Base-by-base conservation (phyloP, 2,329 filamentous ascomycete genomes). In the Colletotrichum sidae region DNA sequence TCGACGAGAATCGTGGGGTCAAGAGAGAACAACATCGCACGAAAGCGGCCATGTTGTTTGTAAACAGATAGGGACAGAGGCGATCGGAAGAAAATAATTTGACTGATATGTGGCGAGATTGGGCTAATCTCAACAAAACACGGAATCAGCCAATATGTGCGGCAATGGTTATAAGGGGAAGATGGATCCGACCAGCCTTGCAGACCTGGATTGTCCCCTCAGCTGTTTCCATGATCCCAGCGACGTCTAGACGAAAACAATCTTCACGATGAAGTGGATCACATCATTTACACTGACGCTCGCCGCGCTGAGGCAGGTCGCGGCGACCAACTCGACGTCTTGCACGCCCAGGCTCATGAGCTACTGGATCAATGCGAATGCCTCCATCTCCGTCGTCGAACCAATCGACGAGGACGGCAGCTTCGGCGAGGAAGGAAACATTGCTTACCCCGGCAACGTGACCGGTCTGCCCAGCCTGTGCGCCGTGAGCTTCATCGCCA, bases 401-500 rank as follows among this genome's bases (percentile, higher is more conserved):
- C 34, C 60, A 53, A 69, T 72, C 39, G 46, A 66, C 4, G 57
- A 58, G n/a, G 70, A 70, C 39, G 67, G 65, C 56, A 56, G 55
- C 11, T 73, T 70, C 17, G 70, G 71, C 33, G 70, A 75, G 50
- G 70, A 61, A 2, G 49, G 49, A 8, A 69, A 75, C 45, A 44
- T 73, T 3, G 68, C 65, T 2, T 77, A 69, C 57, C 75, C 71
- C 0, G 64, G 38, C 10, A 70, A 71, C 34, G 71, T 75, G 1
- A 76, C 72, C 2, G 66, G 69, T 7, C 68, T 79, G 3, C 77
- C 76, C 2, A 69, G 69, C 4, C 71, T 78, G 9, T 79, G 77
- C 60, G 74, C 75, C 11, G 70, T 76, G 9, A 71, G 69, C 25
- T 69, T 77, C 37, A 72, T 71, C 13, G 72, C 76, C 4, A 73